Conservation (phyloP, 129 eudicot genomes). For the Ambrosia trifida region DNA sequence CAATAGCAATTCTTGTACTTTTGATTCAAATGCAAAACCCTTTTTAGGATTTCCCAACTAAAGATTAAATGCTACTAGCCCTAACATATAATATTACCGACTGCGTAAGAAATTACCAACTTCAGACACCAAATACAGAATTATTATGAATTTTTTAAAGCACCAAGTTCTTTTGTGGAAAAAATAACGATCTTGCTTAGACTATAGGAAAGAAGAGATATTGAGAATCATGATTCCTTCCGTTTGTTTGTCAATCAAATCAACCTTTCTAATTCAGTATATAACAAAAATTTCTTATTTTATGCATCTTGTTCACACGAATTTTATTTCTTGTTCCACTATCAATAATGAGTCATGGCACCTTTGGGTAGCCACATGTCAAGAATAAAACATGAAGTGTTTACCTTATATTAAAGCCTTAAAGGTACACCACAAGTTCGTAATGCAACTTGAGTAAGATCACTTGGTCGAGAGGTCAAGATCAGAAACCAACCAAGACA, state of each 20-base stretch:
- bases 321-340: background rate
- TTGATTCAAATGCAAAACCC: background rate
- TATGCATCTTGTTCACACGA: background rate
- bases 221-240: too few species aligned
- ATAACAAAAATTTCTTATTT: background rate
- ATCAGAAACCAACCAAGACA: background rate
- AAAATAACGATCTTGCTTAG: background rate
- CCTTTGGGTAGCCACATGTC: background rate
- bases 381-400: background rate
- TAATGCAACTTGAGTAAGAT: background rate
- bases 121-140: background rate
- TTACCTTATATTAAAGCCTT: background rate
- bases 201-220: too few species aligned
- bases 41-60: too few species aligned
- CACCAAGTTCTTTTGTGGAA: background rate
- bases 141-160: background rate
- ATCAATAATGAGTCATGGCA: background rate
- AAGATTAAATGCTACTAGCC: too few species aligned
- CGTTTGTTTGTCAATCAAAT: too few species aligned
- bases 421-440: background rate
- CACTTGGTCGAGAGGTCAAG: conserved; percentile 1
- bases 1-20: too few species aligned
- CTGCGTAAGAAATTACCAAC: too few species aligned
- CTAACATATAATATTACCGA: too few species aligned
- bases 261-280: background rate